These are phyloP conservation scores for Pythium aristosporum DNA, from an alignment of 352 stramenopile genomes.

Conservation along the genomic window DNA sequence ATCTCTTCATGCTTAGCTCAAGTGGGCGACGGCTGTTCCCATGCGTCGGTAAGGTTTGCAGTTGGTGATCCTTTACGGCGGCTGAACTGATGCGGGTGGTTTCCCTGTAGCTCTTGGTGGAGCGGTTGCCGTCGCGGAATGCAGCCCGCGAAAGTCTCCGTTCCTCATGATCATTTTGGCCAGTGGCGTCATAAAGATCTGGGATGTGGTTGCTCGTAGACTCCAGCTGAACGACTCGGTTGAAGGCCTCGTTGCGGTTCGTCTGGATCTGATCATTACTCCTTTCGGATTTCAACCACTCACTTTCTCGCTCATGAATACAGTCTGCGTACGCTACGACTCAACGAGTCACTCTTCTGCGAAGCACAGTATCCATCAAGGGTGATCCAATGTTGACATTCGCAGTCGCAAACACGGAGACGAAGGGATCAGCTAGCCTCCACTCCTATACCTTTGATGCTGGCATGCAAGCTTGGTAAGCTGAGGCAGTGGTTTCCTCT, in stretches of 20 bases:
- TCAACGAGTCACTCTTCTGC: constrained; percentile 63
- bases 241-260: constrained; percentile 57
- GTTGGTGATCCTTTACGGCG: neutral
- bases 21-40: constrained; percentile 75
- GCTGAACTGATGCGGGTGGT: neutral
- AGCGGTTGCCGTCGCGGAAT: constrained; percentile 67
- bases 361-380: constrained; percentile 64
- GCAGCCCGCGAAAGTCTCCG: constrained; percentile 52
- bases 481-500: neutral
- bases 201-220: constrained; percentile 54
- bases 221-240: constrained; percentile 59
- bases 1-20: constrained; percentile 64
- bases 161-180: constrained; percentile 75
- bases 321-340: constrained; percentile 25
- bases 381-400: constrained; percentile 86
- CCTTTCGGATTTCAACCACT: neutral
- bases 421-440: constrained; percentile 50
- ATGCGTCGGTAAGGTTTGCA: constrained; percentile 55
- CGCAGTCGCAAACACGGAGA: constrained; percentile 54
- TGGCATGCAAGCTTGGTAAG: constrained; percentile 70
- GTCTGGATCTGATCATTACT: neutral
- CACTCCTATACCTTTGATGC: constrained; percentile 81
- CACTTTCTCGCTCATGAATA: neutral
- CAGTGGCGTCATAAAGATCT: constrained; percentile 69
- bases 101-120: constrained; percentile 52